Conservation (phyloP, 2,329 filamentous ascomycete genomes). For the Cladosporium sp. region DNA sequence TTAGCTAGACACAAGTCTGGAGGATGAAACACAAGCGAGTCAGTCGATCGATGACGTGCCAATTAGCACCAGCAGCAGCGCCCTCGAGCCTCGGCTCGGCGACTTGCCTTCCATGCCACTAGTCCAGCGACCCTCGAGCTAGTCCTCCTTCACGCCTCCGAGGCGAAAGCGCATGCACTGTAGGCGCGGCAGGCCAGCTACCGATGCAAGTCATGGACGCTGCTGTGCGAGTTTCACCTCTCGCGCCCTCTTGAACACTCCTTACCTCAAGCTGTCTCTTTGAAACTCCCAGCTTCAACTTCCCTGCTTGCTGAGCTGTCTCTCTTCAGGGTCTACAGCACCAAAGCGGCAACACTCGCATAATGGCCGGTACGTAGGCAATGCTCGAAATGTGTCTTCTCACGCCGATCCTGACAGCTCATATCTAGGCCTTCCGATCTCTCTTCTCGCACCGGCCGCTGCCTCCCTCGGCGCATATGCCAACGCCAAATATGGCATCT, state of each 20-base stretch:
- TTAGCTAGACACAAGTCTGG: neutral
- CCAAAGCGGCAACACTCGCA: neutral
- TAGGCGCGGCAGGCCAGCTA: neutral
- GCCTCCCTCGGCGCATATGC: conserved; percentile 70
- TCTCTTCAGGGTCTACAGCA: too few species aligned
- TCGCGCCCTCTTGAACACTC: too few species aligned
- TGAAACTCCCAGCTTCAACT: too few species aligned
- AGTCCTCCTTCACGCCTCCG: conserved; percentile 6
- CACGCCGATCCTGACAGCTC: neutral
- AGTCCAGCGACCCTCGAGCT: neutral
- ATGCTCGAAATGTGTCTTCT: neutral
- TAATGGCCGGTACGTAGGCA: neutral
- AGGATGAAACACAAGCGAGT: neutral
- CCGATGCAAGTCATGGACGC: neutral
- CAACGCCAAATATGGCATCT: conserved; percentile 65
- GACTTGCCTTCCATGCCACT: neutral
- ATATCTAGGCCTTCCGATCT: conserved; percentile 12
- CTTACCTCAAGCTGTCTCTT: neutral
- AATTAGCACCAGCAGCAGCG: neutral
- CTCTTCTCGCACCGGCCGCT: conserved; percentile 43
- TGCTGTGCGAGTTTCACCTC: too few species aligned
- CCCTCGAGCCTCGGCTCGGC: conserved; percentile 4
- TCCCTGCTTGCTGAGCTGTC: too few species aligned
- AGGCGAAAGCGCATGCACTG: neutral
- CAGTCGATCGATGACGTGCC: neutral